Percentiles rank a stretch among this genome's conserved stretches.
Conservation (phyloP, 2,329 filamentous ascomycete genomes). For the Pleurostoma richardsiae region DNA sequence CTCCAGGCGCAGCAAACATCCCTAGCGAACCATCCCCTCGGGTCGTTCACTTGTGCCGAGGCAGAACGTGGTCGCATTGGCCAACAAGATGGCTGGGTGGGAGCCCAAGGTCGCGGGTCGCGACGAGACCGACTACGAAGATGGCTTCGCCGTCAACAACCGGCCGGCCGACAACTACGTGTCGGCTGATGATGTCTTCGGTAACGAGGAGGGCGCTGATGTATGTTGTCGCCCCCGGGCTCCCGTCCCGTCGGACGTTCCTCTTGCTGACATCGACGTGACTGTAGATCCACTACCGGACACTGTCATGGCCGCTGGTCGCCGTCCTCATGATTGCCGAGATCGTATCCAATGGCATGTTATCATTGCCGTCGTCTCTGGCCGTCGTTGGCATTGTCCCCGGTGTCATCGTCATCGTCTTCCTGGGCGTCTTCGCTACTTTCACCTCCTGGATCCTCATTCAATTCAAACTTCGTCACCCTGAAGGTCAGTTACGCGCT, state of each 20-base stretch:
- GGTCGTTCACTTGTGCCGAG: neutral
- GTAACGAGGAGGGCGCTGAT: conserved; percentile 5
- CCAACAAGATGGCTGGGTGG: neutral
- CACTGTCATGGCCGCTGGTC: conserved; percentile 45
- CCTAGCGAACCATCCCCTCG: conserved; percentile 1
- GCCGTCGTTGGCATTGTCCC: conserved; percentile 47
- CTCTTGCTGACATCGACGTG: neutral
- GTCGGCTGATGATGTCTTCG: conserved; percentile 4
- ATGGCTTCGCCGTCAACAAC: neutral
- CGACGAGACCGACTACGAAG: conserved; percentile 1
- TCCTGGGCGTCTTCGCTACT: conserved; percentile 43
- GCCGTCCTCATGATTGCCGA: conserved; percentile 51
- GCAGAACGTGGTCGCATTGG: neutral
- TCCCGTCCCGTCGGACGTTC: neutral
- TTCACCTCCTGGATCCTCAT: conserved; percentile 45
- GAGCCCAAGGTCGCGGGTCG: no score
- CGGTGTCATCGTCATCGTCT: conserved; percentile 43
- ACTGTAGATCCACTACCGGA: conserved; percentile 45
- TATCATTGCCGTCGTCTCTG: conserved; percentile 44
- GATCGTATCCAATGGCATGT: conserved; percentile 49
- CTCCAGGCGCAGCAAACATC: no score
- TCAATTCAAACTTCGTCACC: conserved; percentile 47
- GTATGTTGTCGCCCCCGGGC: neutral
- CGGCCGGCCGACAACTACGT: neutral
- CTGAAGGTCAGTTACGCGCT: conserved; percentile 32